Base-by-base conservation (phyloP, 1,284 basidiomycete species). In the Caloboletus inedulis region DNA sequence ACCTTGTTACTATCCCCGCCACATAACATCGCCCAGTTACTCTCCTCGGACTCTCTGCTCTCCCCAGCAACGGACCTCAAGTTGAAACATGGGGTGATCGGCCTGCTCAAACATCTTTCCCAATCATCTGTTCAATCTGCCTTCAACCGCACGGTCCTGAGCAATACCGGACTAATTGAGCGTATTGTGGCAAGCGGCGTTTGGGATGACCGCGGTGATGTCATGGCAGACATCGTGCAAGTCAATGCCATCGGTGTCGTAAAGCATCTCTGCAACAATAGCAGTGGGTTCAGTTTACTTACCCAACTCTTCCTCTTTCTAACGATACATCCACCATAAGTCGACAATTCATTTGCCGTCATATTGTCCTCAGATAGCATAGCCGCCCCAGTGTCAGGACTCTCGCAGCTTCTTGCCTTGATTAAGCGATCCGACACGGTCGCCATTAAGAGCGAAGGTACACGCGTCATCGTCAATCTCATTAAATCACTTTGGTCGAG, bases 371-470 rank as follows among this genome's bases (percentile, higher is more conserved):
- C 61, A 10, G 59, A 62, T 36, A 53, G 63, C 33, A 57, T 68
- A 48, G 65, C 67, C 1, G 54, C 64, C n/a, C 47, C 58, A 19
- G 55, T 61, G 4, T 76, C 77, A 14, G 84, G 85, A 2, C 70
- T 94, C 33, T 73, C 81, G 13, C 83, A 85, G 51, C 80, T 98
- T 23, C 74, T 96, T 30, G 80, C 80, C 4, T 78, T 98, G 30
- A 79, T 89, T 31, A 77, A 78, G 47, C 86, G 93, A 39, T 89
- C 92, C 3, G 89, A 96, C 62, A 87, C 89, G 29, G 75, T 90
- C 6, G 82, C 91, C 0, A 77, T 96, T 31, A 89, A 87, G 70
- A 91, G 91, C 64, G 96, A 98, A 73, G 89, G 88, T 21, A 90
- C 92, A 13, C 85, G 95, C 12, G 83, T 96, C 1, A 75, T 97